A percentile compares a stretch with the other conserved stretches of the same genome.
These are phyloP conservation scores for Mycena galericulata DNA, from an alignment of 768 basidiomycete genomes.

Conservation along the genomic window DNA sequence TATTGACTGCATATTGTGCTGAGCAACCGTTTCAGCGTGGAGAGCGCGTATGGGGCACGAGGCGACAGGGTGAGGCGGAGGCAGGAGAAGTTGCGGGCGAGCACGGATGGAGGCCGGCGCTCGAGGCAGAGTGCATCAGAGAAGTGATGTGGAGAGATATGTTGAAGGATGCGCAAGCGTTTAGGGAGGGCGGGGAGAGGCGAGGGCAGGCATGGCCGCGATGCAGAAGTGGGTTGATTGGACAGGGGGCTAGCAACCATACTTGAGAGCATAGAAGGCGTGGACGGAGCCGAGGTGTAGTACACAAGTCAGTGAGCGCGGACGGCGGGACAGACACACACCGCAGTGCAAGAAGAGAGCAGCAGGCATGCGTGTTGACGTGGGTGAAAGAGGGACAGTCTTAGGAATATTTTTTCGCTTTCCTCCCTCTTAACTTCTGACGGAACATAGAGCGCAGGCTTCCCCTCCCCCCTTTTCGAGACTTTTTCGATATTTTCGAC, in stretches of 20 bases:
- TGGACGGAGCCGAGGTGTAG: constrained; percentile 9
- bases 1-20: no score
- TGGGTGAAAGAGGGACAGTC: no score
- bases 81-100: background rate
- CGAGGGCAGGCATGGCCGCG: constrained; percentile 2
- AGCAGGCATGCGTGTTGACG: background rate
- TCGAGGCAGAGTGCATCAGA: background rate
- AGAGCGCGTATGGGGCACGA: background rate
- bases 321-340: constrained; percentile 9
- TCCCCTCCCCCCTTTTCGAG: no score
- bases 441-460: no score
- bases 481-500: no score
- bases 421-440: no score
- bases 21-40: no score
- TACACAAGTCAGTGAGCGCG: constrained; percentile 4
- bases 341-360: constrained; percentile 1
- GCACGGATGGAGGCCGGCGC: background rate
- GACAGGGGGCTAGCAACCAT: constrained; percentile 1
- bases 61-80: background rate
- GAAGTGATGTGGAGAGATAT: constrained; percentile 7
- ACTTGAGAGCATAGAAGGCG: constrained; percentile 7
- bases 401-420: no score
- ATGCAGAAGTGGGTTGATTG: constrained; percentile 8
- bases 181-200: constrained; percentile 4
- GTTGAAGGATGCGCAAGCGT: constrained; percentile 4